phyloP scores from a whole-genome alignment of 306 rosid genomes.

The Lotus japonicus region DNA sequence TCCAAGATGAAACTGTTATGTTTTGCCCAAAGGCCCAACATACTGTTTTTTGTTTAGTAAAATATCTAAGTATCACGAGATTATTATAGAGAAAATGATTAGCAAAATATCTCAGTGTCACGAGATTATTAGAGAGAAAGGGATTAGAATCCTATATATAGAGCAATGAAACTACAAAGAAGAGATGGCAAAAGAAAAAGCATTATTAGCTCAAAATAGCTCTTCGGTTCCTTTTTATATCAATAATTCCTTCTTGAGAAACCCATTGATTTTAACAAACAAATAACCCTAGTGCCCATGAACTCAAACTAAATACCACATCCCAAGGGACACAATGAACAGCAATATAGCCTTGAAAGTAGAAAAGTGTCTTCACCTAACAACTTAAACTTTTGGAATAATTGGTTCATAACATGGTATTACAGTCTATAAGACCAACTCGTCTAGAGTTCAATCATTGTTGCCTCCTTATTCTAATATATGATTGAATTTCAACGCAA shows the following conservation, averaged over 20 bases:
- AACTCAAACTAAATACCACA: background rate
- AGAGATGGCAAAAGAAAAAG: background rate
- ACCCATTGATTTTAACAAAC: background rate
- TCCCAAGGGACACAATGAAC: background rate
- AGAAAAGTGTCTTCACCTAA: background rate
- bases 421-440: too few relatives aligned
- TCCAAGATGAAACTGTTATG: background rate
- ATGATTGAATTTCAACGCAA: too few relatives aligned
- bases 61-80: background rate
- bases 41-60: background rate
- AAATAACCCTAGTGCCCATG: background rate
- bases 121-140: too few relatives aligned
- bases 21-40: background rate
- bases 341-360: too few relatives aligned
- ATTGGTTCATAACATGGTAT: too few relatives aligned
- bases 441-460: too few relatives aligned
- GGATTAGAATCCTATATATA: too few relatives aligned
- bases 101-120: too few relatives aligned
- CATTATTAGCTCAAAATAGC: background rate
- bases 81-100: background rate
- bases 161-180: too few relatives aligned
- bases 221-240: background rate
- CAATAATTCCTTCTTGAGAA: background rate
- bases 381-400: background rate
- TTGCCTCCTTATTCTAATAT: too few relatives aligned